Evolutionary conservation across 2,329 filamentous ascomycete species (phyloP), one percentile per base, ranked within the genome.

Genomic region (Aspergillus calidoustus): DNA sequence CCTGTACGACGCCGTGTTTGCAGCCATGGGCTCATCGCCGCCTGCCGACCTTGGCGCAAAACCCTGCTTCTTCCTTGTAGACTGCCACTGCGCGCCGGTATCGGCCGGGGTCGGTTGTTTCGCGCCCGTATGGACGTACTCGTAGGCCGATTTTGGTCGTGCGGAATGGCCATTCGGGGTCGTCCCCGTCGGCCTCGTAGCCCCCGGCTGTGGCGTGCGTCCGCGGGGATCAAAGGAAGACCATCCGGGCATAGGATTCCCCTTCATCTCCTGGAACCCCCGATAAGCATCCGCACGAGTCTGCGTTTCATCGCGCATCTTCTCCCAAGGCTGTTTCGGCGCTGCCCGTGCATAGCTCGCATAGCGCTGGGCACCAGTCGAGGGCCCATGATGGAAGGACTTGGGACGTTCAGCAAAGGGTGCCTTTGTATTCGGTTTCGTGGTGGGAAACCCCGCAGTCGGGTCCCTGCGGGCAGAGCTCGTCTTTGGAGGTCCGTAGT

Each of bases 31-130:
- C 67, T 88, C 86, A 68, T 88, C 86, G 41, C 81, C 84, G n/a
- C 83, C 85, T 34, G 84, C 80, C 15, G 84, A 80, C n/a, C 81
- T 81, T 22, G 86, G 85, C 59, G 86, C 83, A 69, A 87, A 89
- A 4, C 85, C 86, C 49, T 79, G 77, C 70, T 80, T 85, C 67
- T 80, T 84, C 43, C 84, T 83, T 3, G 80, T 77, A 4, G 78
- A 76, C 30, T 79, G 73, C 0, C 78, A 67, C 57, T 75, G 76
- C 11, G 34, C 11, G n/a, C 75, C 66, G 28, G 77, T 66, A 22
- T 72, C 72, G 17, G 75, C 69, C 49, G 71, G 73, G n/a, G 76
- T 67, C 4, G 75, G 64, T 51, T 71, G 64, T 51, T 71, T 77
- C 58, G 62, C 67, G 46, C 64, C 69, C 31, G 70, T 71, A 58